These are phyloP conservation scores for Rubia occidens DNA, from an alignment of 305 asterid species.

Conservation along the genomic window DNA sequence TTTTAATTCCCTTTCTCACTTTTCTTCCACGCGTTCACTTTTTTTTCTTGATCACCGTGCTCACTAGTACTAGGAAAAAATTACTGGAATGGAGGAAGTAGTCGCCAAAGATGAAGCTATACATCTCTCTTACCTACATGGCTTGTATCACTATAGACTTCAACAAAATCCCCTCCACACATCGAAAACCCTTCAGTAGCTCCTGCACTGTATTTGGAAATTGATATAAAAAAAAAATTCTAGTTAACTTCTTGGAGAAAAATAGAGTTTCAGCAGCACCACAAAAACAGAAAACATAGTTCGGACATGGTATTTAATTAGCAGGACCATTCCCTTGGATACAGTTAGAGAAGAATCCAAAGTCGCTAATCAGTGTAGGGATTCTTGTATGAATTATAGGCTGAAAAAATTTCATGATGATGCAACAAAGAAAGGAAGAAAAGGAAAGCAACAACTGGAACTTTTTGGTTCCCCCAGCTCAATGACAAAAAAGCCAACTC, in stretches of 20 bases:
- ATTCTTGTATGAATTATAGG: background rate
- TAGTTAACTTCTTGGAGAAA: background rate
- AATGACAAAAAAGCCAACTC: slow-evolving; percentile 3
- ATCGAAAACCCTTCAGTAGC: slow-evolving; percentile 91
- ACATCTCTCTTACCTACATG: slow-evolving; percentile 56
- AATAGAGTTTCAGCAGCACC: background rate
- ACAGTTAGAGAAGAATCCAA: background rate
- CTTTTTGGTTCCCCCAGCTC: background rate
- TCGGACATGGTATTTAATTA: background rate
- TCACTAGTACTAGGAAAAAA: background rate
- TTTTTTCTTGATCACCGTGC: background rate
- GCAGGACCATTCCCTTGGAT: background rate
- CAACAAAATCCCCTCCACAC: slow-evolving; percentile 98
- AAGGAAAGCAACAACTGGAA: background rate
- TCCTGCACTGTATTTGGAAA: slow-evolving; percentile 79
- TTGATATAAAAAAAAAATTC: background rate
- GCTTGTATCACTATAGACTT: slow-evolving; percentile 80
- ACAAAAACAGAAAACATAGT: background rate
- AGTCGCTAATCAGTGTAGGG: background rate
- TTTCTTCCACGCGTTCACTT: background rate
- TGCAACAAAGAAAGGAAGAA: background rate
- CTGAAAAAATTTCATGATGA: background rate
- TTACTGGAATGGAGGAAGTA: background rate
- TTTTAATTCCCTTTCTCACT: background rate
- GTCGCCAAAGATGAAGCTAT: background rate